Base-by-base conservation (phyloP, 441 rosid genomes). In the Eruca vesicaria region DNA sequence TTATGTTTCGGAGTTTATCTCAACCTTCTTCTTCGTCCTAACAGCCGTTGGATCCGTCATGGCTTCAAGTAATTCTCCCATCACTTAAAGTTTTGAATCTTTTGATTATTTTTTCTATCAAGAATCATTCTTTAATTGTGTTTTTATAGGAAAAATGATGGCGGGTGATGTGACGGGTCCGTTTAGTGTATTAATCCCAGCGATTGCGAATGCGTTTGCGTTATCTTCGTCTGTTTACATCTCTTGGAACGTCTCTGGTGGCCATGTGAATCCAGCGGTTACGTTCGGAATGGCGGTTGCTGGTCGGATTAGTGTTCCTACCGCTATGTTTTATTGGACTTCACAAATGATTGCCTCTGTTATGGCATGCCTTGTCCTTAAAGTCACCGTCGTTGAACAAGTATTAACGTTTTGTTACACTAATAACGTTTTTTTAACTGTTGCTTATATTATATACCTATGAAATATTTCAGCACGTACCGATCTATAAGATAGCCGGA, bases 191-290 rank as follows among this genome's bases (percentile, higher is more conserved):
- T 80, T 86, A 71, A 64, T 71, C 9, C 90, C 86, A 6, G 97
- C 97, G 1, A 35, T 91, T 18, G 93, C 97, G 2, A 93, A 85
- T 55, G 84, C 92, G 6, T 85, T 93, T 81, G 95, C 94, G 1
- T 78, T 96, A 31, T 85, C 97, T 0, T 84, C 94, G 0, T 83
- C 95, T 0, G 83, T 96, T 31, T 89, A 82, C 63, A 82, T 90
- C 19, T 86, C 98, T 0, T 83, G 83, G 68, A 86, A 76, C 56
- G 77, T 86, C 8, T 96, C 97, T 2, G 96, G 96, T 1, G 97
- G 97, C 2, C 98, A 93, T 56, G 93, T 91, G 68, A 96, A 93
- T 73, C 99, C 99, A 3, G 98, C 98, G 2, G 98, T 96, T 68
- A 96, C 99, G 2, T 91, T 93, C 45, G 89, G 78, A 0, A 88